A percentile compares a stretch with the other conserved stretches of the same genome.
Evolutionary conservation across 345 rosid species (phyloP).

Genomic region (Eutrema yunnanense): DNA sequence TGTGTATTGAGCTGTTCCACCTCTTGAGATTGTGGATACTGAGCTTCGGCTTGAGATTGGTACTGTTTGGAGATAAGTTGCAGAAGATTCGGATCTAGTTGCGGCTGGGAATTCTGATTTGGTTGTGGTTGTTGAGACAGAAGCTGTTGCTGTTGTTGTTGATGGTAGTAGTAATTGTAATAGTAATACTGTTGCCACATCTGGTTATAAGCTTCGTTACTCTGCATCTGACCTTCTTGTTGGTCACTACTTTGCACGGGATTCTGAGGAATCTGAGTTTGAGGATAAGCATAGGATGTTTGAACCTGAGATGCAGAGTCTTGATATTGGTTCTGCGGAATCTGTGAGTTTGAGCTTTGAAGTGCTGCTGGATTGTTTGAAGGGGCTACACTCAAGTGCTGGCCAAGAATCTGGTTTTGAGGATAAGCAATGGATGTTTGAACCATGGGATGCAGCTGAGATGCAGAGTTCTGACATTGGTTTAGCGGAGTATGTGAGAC

Average conservation of each 20-base stretch:
- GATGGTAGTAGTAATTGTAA: constrained; percentile 51
- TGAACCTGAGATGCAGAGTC: constrained; percentile 33
- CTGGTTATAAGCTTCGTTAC: constrained; percentile 53
- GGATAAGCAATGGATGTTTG: constrained; percentile 36
- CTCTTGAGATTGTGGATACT: constrained; percentile 23
- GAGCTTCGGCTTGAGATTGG: constrained; percentile 23
- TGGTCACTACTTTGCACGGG: constrained; percentile 44
- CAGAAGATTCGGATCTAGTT: constrained; percentile 28
- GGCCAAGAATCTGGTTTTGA: constrained; percentile 30
- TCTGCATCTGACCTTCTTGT: constrained; percentile 37
- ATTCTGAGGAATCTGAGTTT: constrained; percentile 32
- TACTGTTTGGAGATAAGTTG: constrained; percentile 18
- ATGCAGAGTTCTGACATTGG: constrained; percentile 30
- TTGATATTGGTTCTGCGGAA: constrained; percentile 40
- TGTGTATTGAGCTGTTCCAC: constrained; percentile 27
- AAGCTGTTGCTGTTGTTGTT: constrained; percentile 34
- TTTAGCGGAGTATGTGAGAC: constrained; percentile 36
- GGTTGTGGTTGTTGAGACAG: constrained; percentile 40
- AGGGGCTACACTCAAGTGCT: constrained; percentile 25
- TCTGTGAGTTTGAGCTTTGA: constrained; percentile 39
- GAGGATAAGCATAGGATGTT: constrained; percentile 34
- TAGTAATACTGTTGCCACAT: constrained; percentile 80
- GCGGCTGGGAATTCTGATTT: constrained; percentile 19
- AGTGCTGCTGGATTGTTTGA: constrained; percentile 23
- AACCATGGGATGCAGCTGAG: constrained; percentile 29